These are phyloP conservation scores for Sclerotinia trifoliorum DNA, from an alignment of 2,329 filamentous ascomycete species.

Conservation along the genomic window DNA sequence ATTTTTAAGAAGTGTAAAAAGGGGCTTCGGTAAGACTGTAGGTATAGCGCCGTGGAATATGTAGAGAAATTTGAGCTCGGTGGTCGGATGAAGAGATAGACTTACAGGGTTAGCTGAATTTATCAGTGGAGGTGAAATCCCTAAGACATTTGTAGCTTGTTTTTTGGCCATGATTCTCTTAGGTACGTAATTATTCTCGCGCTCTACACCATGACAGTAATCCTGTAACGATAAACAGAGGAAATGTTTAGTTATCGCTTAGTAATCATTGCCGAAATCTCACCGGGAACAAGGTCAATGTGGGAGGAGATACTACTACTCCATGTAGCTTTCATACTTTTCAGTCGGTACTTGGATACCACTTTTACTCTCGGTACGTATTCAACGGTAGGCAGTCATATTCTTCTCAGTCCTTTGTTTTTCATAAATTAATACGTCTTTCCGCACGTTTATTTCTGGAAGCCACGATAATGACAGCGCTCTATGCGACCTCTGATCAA, in stretches of 20 bases:
- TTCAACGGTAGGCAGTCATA: neutral
- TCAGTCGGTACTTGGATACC: too few species aligned
- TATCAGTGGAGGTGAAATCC: constrained; percentile 53
- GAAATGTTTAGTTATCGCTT: neutral
- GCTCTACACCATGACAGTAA: neutral
- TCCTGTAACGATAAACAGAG: neutral
- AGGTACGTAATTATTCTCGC: neutral
- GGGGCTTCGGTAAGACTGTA: neutral
- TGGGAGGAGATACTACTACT: too few species aligned
- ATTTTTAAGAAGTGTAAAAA: neutral
- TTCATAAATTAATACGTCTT: neutral
- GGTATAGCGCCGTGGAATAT: neutral
- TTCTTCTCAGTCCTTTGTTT: neutral
- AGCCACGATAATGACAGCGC: neutral
- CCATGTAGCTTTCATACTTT: too few species aligned
- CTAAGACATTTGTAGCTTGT: neutral
- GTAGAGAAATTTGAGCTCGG: neutral
- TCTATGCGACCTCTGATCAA: neutral
- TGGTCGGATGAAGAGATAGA: neutral
- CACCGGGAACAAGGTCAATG: neutral
- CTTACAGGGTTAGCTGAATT: constrained; percentile 66
- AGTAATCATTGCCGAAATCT: neutral
- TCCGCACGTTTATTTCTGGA: too few species aligned
- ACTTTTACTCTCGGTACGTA: too few species aligned
- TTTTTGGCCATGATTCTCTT: neutral